These are phyloP conservation scores for Talaromyces sp. DNA, from an alignment of 2,329 filamentous ascomycete species.

Conservation along the genomic window DNA sequence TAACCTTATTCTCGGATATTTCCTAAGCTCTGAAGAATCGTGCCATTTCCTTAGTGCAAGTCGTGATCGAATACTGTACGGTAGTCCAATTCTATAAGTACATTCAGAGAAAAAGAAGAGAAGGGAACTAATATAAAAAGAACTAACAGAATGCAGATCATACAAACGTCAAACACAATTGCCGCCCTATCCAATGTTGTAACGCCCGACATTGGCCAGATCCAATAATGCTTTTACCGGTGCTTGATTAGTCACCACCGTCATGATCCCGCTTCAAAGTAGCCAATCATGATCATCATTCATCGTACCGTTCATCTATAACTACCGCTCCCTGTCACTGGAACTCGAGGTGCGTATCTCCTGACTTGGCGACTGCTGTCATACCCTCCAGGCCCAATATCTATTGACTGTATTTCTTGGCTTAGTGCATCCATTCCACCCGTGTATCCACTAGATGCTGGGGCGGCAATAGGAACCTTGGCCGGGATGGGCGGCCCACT, in stretches of 20 bases:
- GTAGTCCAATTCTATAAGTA: neutral
- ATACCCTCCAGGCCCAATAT: slow-evolving; percentile 42
- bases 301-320: slow-evolving; percentile 9
- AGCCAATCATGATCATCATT: neutral
- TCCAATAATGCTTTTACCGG: neutral
- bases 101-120: neutral
- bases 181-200: slow-evolving; percentile 1
- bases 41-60: neutral
- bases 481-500: slow-evolving; percentile 41
- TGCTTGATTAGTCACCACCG: neutral
- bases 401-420: slow-evolving; percentile 54
- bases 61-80: neutral
- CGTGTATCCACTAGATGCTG: slow-evolving; percentile 29
- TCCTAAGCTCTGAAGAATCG: neutral
- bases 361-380: slow-evolving; percentile 30
- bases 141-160: neutral
- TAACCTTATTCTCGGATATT: neutral
- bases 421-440: slow-evolving; percentile 50
- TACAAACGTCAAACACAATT: neutral
- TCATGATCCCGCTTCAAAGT: neutral
- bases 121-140: neutral
- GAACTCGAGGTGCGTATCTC: slow-evolving; percentile 30
- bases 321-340: slow-evolving; percentile 17
- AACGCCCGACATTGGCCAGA: slow-evolving; percentile 8
- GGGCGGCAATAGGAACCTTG: slow-evolving; percentile 38